Evolutionary conservation across 345 rosid species (phyloP).

Genomic region (Eucalyptus globulus): DNA sequence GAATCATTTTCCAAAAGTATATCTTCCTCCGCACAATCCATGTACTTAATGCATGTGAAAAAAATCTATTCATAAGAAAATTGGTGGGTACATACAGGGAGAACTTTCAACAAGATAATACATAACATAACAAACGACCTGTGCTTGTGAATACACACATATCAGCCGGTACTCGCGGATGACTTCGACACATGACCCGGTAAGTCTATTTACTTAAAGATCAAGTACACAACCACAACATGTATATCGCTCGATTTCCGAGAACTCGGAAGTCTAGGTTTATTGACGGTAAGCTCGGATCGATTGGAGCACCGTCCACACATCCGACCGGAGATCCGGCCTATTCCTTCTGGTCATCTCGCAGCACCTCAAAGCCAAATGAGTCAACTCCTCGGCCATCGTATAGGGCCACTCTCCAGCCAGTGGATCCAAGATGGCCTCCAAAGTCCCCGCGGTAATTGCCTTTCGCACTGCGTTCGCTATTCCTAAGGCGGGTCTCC

Average conservation of each 20-base stretch:
- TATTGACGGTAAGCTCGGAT: not conserved
- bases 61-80: not conserved
- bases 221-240: not conserved
- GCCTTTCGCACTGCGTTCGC: not conserved
- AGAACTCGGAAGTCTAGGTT: not conserved
- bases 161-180: not conserved
- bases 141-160: not conserved
- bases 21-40: not conserved
- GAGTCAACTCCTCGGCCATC: not conserved
- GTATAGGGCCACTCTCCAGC: not conserved
- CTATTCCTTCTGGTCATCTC: not conserved
- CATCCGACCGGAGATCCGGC: not conserved
- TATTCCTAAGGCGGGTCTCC: constrained; percentile 21
- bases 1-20: no score
- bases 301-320: not conserved
- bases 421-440: not conserved
- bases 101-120: not conserved
- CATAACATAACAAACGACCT: not conserved
- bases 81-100: not conserved
- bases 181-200: not conserved
- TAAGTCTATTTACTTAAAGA: not conserved
- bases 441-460: not conserved
- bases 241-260: not conserved
- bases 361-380: not conserved
- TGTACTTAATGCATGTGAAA: not conserved